These are phyloP conservation scores for Neoboletus brunneissimus DNA, from an alignment of 768 basidiomycete species.

Conservation along the genomic window DNA sequence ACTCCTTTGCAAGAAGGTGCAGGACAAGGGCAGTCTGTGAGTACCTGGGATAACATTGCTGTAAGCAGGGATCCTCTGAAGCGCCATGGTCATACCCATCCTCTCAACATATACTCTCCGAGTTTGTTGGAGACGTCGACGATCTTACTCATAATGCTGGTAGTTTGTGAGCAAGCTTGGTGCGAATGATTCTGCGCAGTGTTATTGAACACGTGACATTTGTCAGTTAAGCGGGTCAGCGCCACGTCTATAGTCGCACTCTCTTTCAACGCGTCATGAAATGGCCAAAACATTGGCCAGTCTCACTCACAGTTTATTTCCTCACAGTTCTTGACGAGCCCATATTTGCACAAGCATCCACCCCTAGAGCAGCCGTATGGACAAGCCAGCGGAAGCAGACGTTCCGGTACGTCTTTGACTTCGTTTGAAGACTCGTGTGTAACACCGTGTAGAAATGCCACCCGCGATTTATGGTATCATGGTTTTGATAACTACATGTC, in stretches of 20 bases:
- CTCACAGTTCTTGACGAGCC: conserved; percentile 37
- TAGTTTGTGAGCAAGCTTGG: conserved; percentile 1
- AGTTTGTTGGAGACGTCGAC: conserved; percentile 59
- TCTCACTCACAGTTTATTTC: conserved; percentile 42
- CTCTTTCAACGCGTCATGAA: conserved; percentile 28
- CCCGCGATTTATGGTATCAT: conserved; percentile 83
- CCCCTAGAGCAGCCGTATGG: conserved; percentile 43
- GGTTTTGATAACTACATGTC: conserved; percentile 89
- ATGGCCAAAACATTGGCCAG: conserved; percentile 51
- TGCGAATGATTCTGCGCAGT: neutral
- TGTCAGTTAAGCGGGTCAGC: neutral
- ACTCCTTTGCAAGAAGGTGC: conserved; percentile 50
- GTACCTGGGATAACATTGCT: conserved; percentile 38
- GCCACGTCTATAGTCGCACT: conserved; percentile 25
- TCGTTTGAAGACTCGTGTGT: neutral
- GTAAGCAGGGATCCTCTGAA: conserved; percentile 5
- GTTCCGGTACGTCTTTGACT: conserved; percentile 44
- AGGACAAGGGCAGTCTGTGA: conserved; percentile 66
- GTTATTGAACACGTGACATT: conserved; percentile 21
- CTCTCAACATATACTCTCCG: conserved; percentile 71
- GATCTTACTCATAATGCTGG: conserved; percentile 45
- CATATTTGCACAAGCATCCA: conserved; percentile 12
- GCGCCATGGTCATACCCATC: conserved; percentile 51
- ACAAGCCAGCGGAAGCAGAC: conserved; percentile 54
- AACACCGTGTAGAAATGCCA: conserved; percentile 51